Percentiles rank a stretch among this genome's conserved stretches.
phyloP scores from a whole-genome alignment of 2,329 filamentous ascomycete genomes.

The Penicillium sp. region DNA sequence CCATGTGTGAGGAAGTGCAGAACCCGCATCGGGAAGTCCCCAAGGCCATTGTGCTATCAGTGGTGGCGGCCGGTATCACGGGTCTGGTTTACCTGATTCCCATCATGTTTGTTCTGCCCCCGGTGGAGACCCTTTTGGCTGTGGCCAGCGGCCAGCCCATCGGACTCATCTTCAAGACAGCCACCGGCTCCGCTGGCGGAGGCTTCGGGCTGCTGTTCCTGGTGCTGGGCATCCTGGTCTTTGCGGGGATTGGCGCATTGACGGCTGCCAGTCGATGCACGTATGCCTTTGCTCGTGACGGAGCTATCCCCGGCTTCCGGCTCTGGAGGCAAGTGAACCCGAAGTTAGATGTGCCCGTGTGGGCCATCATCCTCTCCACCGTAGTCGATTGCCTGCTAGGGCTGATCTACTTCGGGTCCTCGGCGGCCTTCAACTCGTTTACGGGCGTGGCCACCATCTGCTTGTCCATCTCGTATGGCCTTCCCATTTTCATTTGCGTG shows the following conservation, averaged over 20 bases:
- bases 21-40: slow-evolving; percentile 60
- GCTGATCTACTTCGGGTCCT: slow-evolving; percentile 69
- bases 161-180: slow-evolving; percentile 64
- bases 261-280: slow-evolving; percentile 67
- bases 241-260: slow-evolving; percentile 65
- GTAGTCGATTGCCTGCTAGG: slow-evolving; percentile 62
- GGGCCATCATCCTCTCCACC: slow-evolving; percentile 60
- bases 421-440: slow-evolving; percentile 69
- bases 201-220: slow-evolving; percentile 69
- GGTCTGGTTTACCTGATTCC: slow-evolving; percentile 62
- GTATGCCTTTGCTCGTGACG: slow-evolving; percentile 67
- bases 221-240: slow-evolving; percentile 66
- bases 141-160: slow-evolving; percentile 68
- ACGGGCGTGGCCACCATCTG: slow-evolving; percentile 74
- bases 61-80: slow-evolving; percentile 58
- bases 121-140: slow-evolving; percentile 53
- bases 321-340: slow-evolving; percentile 60
- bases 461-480: slow-evolving; percentile 63
- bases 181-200: slow-evolving; percentile 62
- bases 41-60: slow-evolving; percentile 61
- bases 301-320: slow-evolving; percentile 61
- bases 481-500: slow-evolving; percentile 65
- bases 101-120: slow-evolving; percentile 65
- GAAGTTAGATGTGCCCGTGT: slow-evolving; percentile 60
- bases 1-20: slow-evolving; percentile 66